Base-by-base conservation (phyloP, 805 yeast species). In the Candida adriatica region DNA sequence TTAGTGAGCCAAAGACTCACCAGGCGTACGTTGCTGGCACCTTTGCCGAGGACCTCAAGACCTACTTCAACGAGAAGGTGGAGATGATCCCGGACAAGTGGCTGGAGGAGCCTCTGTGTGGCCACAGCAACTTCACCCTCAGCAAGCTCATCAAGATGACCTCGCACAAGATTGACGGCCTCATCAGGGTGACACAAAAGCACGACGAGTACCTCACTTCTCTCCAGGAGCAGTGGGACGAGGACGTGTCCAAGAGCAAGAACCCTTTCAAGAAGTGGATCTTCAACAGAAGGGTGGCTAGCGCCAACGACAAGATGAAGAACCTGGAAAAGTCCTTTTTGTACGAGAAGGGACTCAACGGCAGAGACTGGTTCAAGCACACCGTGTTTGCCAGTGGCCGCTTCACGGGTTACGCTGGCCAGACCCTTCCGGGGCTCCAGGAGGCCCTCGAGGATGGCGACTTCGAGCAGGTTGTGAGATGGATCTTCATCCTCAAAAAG, bases 381-480 rank as follows among this genome's bases (percentile, higher is more conserved):
- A 53, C 65, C 29, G 62, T 70, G 15, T 73, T 56, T 45, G 72
- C 76, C 2, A 57, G 71, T 38, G 77, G 78, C 3, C 59, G 77
- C 44, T 66, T 67, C 43, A 71, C 76, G 1, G 79, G 78, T 8
- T 73, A 72, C 39, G 66, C 64, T 25, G 76, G 76, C 2, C 75
- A 67, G 43, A 61, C 64, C 16, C 50, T 71, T 16, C 79, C 78
- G 6, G 75, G 72, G 2, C 49, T 73, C 26, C 57, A 58, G 18
- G 79, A 73, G 49, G 69, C 75, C 1, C 45, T 73, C 14, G 78
- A 73, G 41, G 77, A 71, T 42, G 29, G 41, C 0, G 61, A 66
- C 34, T 51, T 57, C n/a, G 45, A 48, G 2, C 56, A 54, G 27
- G 39, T 46, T 25, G 46, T 40, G 18, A 45, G 49, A 30, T 51